Conservation (phyloP, 345 rosid species). For the Garcia nutans region DNA sequence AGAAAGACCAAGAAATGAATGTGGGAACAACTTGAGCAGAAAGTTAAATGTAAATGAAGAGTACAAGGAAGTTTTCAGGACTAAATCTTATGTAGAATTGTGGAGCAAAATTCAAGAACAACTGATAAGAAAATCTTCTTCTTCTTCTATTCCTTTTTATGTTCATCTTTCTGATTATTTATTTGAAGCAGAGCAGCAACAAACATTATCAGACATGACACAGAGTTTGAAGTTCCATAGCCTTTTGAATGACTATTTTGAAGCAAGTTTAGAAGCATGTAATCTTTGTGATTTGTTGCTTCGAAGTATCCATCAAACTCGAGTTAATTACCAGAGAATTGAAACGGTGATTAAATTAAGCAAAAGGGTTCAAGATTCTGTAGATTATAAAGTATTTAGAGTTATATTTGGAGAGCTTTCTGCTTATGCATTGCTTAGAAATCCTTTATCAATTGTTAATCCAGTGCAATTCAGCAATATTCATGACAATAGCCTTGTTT, state of each 20-base stretch:
- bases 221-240: constrained; percentile 38
- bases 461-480: constrained; percentile 35
- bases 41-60: constrained; percentile 65
- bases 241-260: constrained; percentile 52
- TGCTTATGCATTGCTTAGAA: constrained; percentile 43
- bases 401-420: constrained; percentile 51
- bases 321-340: constrained; percentile 47
- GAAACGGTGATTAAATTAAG: constrained; percentile 49
- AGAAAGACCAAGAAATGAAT: constrained; percentile 41
- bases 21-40: constrained; percentile 33
- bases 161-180: constrained; percentile 55
- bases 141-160: constrained; percentile 24
- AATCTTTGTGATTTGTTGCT: constrained; percentile 62
- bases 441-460: constrained; percentile 50
- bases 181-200: constrained; percentile 53
- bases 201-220: constrained; percentile 41
- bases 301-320: constrained; percentile 50
- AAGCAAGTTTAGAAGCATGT: constrained; percentile 53
- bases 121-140: constrained; percentile 31
- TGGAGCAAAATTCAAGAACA: constrained; percentile 56
- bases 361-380: constrained; percentile 28
- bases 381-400: constrained; percentile 8
- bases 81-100: constrained; percentile 72
- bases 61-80: constrained; percentile 79
- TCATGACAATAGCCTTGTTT: constrained; percentile 42